Percentiles rank a stretch among this genome's conserved stretches.
Evolutionary conservation across 2,329 filamentous ascomycete species (phyloP).

Genomic region (Cladosporium sphaerospermum): DNA sequence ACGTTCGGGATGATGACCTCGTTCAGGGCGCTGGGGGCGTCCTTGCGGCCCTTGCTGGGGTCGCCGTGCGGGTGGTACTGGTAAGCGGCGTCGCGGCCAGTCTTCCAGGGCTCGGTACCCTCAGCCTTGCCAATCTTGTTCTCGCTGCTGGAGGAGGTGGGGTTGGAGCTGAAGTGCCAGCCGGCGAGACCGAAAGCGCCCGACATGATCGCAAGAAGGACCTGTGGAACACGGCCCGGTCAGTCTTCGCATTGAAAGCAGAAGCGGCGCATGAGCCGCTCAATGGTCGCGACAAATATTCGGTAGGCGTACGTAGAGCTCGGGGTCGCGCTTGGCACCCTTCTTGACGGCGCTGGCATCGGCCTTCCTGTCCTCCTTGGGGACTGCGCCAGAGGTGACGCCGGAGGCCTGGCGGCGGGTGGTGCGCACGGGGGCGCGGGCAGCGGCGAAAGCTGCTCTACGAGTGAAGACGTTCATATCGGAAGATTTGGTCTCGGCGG

Average conservation of each 20-base stretch:
- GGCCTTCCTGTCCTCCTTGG: constrained; percentile 5
- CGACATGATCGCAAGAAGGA: constrained; percentile 87
- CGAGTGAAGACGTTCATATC: constrained; percentile 43
- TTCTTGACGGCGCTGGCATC: constrained; percentile 8
- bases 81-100: constrained; percentile 57
- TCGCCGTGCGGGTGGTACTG: constrained; percentile 73
- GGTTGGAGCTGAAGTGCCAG: constrained; percentile 81
- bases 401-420: constrained; percentile 33
- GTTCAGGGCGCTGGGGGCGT: constrained; percentile 93
- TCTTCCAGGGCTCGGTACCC: constrained; percentile 88
- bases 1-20: constrained; percentile 91
- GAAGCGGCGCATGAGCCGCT: constrained; percentile 11
- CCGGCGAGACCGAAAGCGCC: constrained; percentile 81
- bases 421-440: constrained; percentile 31
- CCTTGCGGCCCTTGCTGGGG: constrained; percentile 64
- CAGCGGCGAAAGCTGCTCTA: constrained; percentile 41
- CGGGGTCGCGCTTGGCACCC: constrained; percentile 63
- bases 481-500: constrained; percentile 14
- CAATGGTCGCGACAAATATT: background rate
- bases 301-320: constrained; percentile 59
- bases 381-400: constrained; percentile 30
- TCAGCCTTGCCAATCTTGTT: constrained; percentile 65
- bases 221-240: constrained; percentile 35
- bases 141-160: constrained; percentile 80
- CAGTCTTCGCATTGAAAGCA: constrained; percentile 33